Evolutionary conservation across 2,329 filamentous ascomycete species (phyloP), one percentile per base, ranked within the genome.

Genomic region (Scytalidium lignicola): DNA sequence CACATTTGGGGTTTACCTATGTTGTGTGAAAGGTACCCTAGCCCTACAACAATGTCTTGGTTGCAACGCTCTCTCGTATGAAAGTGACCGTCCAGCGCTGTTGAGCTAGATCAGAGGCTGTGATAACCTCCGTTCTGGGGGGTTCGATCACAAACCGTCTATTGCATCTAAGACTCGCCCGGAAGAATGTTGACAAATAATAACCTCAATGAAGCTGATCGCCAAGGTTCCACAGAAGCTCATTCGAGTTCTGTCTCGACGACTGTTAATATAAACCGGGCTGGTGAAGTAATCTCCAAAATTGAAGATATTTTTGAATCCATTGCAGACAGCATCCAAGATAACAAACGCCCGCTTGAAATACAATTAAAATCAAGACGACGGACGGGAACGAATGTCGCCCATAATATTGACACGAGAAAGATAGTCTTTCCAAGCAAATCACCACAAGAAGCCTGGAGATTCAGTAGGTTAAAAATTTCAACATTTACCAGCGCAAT

Each of bases 231-330:
- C 5, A 10, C 23, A 26, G 23, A 6, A 10, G 23, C 5, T 26
- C 23, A 26, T 26, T 10, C 23, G 10, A 26, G 10, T 26, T 26
- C 17, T 17, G 10, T n/a, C 15, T 18, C 29, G 12, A 20, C 21
- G 15, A 10, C 10, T 26, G 23, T 26, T 6, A 44, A 22, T 41
- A 28, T 45, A n/a, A 58, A 57, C 43, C 57, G 62, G 20, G 49
- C 55, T 2, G 63, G 61, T 0, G 40, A 51, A 12, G 70, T 76
- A 13, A 72, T 82, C 21, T 62, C 68, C 41, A 75, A 72, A 48
- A 79, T 85, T 40, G 80, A 84, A 58, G 64, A 67, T 4, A 74
- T 83, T 19, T 70, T 84, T 15, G 73, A 77, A 49, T 59, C 59
- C 0, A 73, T 83, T 44, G 55, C 74, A 7, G 74, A 80, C 46